A percentile compares a stretch with the other conserved stretches of the same genome.
Conservation (phyloP, 306 rosid genomes). For the Phaseolus lunatus region DNA sequence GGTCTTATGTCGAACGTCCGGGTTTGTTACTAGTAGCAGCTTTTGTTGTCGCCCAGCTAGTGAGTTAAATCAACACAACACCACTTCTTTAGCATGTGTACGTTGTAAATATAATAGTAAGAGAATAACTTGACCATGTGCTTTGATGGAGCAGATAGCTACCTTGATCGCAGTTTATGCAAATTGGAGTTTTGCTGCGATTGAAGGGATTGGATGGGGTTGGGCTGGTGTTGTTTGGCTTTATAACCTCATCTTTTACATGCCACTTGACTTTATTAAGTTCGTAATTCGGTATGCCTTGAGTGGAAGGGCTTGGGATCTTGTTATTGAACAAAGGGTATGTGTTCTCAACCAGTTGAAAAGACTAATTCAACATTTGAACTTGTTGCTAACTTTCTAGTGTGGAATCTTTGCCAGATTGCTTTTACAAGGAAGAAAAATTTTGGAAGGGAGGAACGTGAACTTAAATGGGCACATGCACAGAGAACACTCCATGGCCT, state of each 20-base stretch:
- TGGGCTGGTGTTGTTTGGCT: slow-evolving; percentile 95
- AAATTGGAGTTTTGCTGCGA: slow-evolving; percentile 77
- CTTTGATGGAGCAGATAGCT: slow-evolving; percentile 63
- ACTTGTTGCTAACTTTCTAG: background rate
- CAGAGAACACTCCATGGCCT: slow-evolving; percentile 90
- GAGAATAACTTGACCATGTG: slow-evolving; percentile 17
- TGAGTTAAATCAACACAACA: slow-evolving; percentile 49
- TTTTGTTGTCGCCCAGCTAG: slow-evolving; percentile 79
- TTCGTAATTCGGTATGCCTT: slow-evolving; percentile 72
- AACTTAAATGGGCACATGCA: slow-evolving; percentile 83
- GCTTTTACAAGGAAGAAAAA: slow-evolving; percentile 85
- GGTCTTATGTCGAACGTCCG: slow-evolving; percentile 83
- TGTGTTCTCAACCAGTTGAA: background rate
- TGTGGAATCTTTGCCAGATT: slow-evolving; percentile 54
- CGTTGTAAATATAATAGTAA: background rate
- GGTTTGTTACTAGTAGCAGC: slow-evolving; percentile 74
- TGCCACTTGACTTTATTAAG: slow-evolving; percentile 83
- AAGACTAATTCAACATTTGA: background rate
- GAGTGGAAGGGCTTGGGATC: slow-evolving; percentile 93
- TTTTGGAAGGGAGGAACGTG: slow-evolving; percentile 86
- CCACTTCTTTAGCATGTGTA: background rate
- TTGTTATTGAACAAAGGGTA: slow-evolving; percentile 82
- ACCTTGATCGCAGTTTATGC: slow-evolving; percentile 83
- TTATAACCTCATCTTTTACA: slow-evolving; percentile 73
- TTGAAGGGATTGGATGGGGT: slow-evolving; percentile 90